Evolutionary conservation across 805 yeast genomes (phyloP), one percentile per base, ranked within the genome.

Genomic region (Metschnikowia lachancei): DNA sequence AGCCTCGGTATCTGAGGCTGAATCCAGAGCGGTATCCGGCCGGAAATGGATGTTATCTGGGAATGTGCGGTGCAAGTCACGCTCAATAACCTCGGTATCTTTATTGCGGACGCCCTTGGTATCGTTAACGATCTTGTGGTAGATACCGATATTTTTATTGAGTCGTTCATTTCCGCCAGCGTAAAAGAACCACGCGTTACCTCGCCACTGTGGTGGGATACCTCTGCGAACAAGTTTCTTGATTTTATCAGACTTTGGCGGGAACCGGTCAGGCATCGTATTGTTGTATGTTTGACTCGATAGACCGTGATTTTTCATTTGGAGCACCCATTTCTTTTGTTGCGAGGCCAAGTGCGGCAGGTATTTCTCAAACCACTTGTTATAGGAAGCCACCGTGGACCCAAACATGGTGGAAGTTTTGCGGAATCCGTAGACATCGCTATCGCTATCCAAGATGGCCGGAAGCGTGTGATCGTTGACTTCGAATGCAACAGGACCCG

Each of bases 201-300:
- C 99, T 54, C 99, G 73, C 97, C 97, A 92, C 61, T 89, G 97
- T 0, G 96, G 91, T 0, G 99, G 98, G 10, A 92, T 83, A 11
- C 99, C 99, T 62, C 87, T 87, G 46, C 97, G 77, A 11, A 94
- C 80, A 58, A 87, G 83, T 48, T 95, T 77, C 59, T 86, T 85
- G 52, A 89, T 72, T 55, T 85, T 88, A 48, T 84, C 91, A 3
- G 90, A 84, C 50, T 77, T 78, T 1, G 92, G 81, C 0, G 96
- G 96, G 54, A 85, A 88, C 52, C 88, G 64, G 0, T 72, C 67
- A 1, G 95, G 94, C 8, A 6, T 64, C 66, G 17, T 50, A 53
- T 19, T 28, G 20, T 14, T 8, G 16, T 8, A 39, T n/a, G 24
- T 8, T 22, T 46, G 42, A 38, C 72, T 66, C 4, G 68, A 62